Evolutionary conservation across 1,284 basidiomycete species (phyloP).

Genomic region (Cutaneotrichosporon cyanovorans): DNA sequence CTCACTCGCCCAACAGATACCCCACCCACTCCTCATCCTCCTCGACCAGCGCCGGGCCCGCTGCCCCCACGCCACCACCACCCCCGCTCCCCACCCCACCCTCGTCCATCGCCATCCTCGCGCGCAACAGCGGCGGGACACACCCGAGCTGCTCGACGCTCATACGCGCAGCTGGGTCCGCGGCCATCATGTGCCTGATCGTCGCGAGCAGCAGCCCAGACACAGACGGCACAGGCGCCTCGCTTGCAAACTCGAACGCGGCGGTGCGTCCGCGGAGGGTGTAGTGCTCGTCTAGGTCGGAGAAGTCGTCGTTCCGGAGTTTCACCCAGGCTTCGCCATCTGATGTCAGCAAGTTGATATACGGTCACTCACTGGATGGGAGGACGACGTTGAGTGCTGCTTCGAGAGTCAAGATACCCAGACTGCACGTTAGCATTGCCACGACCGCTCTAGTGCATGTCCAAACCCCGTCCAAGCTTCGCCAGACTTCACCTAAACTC

Average conservation of each 20-base stretch:
- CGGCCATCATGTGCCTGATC: conserved; percentile 69
- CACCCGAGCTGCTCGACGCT: conserved; percentile 53
- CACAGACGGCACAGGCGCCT: conserved; percentile 37
- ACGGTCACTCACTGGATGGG: conserved; percentile 72
- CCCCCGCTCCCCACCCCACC: neutral
- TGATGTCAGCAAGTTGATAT: conserved; percentile 1
- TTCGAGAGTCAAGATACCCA: conserved; percentile 91
- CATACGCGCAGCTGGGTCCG: conserved; percentile 57
- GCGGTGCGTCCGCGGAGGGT: conserved; percentile 12
- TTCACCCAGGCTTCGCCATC: conserved; percentile 78
- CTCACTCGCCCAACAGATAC: neutral
- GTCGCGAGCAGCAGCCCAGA: conserved; percentile 60
- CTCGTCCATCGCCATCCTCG: conserved; percentile 41
- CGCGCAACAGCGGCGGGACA: conserved; percentile 57
- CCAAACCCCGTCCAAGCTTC: too few relatives aligned
- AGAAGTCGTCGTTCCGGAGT: conserved; percentile 83
- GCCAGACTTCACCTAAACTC: too few relatives aligned
- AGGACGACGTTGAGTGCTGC: conserved; percentile 88
- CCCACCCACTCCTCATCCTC: conserved; percentile 17
- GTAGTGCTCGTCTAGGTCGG: conserved; percentile 61
- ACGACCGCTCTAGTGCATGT: too few relatives aligned
- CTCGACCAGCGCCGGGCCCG: conserved; percentile 18
- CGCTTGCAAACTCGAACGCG: conserved; percentile 3
- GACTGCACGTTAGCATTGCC: conserved; percentile 48
- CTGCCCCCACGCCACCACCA: conserved; percentile 9